phyloP scores from a whole-genome alignment of 495 filamentous ascomycete genomes.

The Lindgomyces ingoldianus region DNA sequence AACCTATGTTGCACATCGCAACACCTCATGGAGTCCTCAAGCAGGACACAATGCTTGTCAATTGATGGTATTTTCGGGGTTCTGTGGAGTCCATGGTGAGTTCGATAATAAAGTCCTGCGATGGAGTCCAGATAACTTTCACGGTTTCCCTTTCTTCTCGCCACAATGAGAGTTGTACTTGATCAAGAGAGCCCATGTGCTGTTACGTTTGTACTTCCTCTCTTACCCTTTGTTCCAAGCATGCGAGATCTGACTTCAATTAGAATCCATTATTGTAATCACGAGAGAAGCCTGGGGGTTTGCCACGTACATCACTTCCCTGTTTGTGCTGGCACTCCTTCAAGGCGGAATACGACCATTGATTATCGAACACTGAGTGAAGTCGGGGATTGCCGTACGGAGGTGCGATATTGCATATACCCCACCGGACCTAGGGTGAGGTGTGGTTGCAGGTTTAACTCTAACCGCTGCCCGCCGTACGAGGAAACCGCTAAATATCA shows the following conservation, averaged over 20 bases:
- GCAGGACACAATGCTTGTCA: neutral
- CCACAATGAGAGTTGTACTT: neutral
- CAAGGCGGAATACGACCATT: neutral
- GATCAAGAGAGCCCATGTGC: neutral
- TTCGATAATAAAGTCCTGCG: neutral
- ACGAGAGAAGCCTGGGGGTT: neutral
- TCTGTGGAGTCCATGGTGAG: neutral
- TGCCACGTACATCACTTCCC: neutral
- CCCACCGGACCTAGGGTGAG: neutral
- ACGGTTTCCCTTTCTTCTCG: neutral
- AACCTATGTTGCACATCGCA: neutral
- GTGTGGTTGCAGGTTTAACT: neutral
- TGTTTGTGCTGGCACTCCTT: neutral
- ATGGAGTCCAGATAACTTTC: neutral
- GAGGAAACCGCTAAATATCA: neutral
- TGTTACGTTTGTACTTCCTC: slow-evolving; percentile 3
- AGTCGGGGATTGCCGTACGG: neutral
- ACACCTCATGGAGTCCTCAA: neutral
- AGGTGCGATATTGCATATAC: neutral
- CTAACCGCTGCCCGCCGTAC: neutral
- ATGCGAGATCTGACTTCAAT: neutral
- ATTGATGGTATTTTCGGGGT: neutral
- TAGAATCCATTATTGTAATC: slow-evolving; percentile 3
- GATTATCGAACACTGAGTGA: neutral
- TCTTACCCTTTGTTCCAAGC: neutral